Conservation (phyloP, 371 early-diverging fungal species). For the Hamiltosporidium tvaerminnensis region DNA sequence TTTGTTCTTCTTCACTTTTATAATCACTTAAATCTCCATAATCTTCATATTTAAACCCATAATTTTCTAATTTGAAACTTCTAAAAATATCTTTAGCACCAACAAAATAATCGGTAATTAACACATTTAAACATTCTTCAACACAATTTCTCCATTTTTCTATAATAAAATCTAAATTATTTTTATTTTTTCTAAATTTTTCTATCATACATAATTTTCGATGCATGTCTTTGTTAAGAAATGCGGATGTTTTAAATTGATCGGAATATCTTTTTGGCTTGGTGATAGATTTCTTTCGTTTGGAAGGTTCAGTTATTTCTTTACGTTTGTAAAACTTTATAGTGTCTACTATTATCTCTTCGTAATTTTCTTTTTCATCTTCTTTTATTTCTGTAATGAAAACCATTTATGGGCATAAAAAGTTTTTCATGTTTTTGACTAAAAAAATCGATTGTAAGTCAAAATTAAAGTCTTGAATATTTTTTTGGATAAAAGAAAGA, state of each 20-base stretch:
- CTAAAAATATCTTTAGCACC: background rate
- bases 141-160: constrained; percentile 27
- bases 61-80: background rate
- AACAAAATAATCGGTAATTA: background rate
- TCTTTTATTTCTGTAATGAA: background rate
- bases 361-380: background rate
- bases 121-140: constrained; percentile 10
- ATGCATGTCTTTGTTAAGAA: constrained; percentile 23
- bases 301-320: background rate
- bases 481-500: too few relatives aligned
- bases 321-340: background rate
- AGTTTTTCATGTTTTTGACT: too few relatives aligned
- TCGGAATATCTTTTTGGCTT: constrained; percentile 41
- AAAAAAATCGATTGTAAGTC: too few relatives aligned
- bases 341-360: background rate
- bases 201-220: constrained; percentile 36
- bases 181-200: constrained; percentile 19
- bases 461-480: too few relatives aligned
- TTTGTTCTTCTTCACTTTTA: too few relatives aligned
- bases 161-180: constrained; percentile 12
- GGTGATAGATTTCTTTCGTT: constrained; percentile 2
- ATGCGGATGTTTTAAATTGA: constrained; percentile 30
- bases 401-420: too few relatives aligned
- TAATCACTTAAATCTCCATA: too few relatives aligned
- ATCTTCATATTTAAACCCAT: background rate